Base-by-base conservation (phyloP, 192 early-diverging fungal species). In the Blastocladiella britannica region DNA sequence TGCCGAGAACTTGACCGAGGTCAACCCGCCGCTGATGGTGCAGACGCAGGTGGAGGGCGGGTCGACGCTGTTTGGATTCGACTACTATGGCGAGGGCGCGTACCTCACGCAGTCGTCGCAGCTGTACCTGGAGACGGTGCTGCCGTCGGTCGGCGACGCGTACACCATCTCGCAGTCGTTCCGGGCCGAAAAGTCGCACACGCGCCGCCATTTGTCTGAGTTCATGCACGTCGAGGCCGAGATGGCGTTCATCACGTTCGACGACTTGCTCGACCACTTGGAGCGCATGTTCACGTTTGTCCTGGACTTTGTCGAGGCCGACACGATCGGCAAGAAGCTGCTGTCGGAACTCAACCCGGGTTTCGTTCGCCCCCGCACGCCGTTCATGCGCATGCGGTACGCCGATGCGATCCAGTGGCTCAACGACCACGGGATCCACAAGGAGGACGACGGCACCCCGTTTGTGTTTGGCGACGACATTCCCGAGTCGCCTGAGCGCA, bases 1-100 rank as follows among this genome's bases (percentile, higher is more conserved):
- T 43, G 63, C 65, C 29, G 72, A 70, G 28, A 75, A 77, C 15
- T 86, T 86, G 61, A 67, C 70, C 55, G 95, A 99, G 70, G 88
- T 99, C 18, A 94, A 85, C 12, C 93, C 95, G n/a, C 95, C 95
- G 22, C 79, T 86, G 65, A 88, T 99, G 89, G 95, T 99, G 25
- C 93, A 99, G 75, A 99, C 93, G 37, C 91, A 95, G 69, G 93
- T 94, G 12, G 95, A 99, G 72, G 95, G 95, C 56, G 95, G 95
- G 7, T 81, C 81, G 31, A 97, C 93, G 7, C 76, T 99, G 55
- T 99, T 99, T 56, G 72, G 75, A 51, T 84, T 99, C 67, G 71
- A 95, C 65, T 99, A 99, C 73, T 99, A 99, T 62, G 93, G 88
- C 29, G 87, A 95, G 65, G 69, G 82, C 66, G 92, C 93, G 7